Percentiles rank a stretch among this genome's conserved stretches.
These are phyloP conservation scores for Elongisporangium senticosum DNA, from an alignment of 352 stramenopile genomes.

Conservation along the genomic window DNA sequence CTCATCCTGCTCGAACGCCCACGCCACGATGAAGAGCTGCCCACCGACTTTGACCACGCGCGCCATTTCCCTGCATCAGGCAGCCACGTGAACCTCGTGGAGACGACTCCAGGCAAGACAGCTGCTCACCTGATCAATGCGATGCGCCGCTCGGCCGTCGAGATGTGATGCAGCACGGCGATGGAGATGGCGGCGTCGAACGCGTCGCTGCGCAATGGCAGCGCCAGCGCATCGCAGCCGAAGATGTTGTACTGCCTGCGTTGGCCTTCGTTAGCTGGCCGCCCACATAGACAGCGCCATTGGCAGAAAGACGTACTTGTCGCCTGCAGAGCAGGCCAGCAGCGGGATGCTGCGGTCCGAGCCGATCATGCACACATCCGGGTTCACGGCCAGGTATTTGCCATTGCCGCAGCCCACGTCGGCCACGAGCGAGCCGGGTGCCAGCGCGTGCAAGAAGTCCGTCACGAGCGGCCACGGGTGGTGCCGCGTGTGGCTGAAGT, in stretches of 20 bases:
- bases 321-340: slow-evolving; percentile 36
- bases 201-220: slow-evolving; percentile 43
- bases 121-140: slow-evolving; percentile 49
- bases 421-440: slow-evolving; percentile 49
- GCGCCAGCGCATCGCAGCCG: slow-evolving; percentile 58
- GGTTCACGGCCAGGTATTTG: slow-evolving; percentile 74
- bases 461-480: slow-evolving; percentile 75
- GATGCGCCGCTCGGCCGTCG: slow-evolving; percentile 60
- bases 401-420: slow-evolving; percentile 81
- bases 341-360: slow-evolving; percentile 73
- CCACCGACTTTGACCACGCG: slow-evolving; percentile 57
- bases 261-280: background rate
- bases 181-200: slow-evolving; percentile 84
- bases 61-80: slow-evolving; percentile 45
- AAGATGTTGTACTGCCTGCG: slow-evolving; percentile 53
- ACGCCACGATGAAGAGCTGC: slow-evolving; percentile 59
- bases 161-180: slow-evolving; percentile 82
- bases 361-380: slow-evolving; percentile 56
- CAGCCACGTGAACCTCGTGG: background rate
- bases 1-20: slow-evolving; percentile 80
- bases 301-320: slow-evolving; percentile 21
- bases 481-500: slow-evolving; percentile 83
- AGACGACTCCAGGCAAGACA: background rate
- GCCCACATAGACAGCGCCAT: background rate
- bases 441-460: slow-evolving; percentile 43